phyloP scores from a whole-genome alignment of 2,329 filamentous ascomycete genomes.

The Pestalotiopsis sp. region DNA sequence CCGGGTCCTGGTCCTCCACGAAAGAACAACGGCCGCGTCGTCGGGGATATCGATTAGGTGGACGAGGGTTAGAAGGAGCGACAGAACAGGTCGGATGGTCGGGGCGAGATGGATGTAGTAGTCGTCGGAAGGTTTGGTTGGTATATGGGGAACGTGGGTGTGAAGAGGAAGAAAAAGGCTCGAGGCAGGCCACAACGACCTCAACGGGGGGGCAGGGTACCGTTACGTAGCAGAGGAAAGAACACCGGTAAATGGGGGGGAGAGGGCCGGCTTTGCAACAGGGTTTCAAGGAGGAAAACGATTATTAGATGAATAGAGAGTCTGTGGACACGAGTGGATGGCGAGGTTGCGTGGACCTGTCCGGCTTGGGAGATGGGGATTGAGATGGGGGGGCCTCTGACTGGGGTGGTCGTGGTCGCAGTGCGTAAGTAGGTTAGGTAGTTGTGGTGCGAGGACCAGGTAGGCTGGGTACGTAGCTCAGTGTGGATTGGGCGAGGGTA shows the following conservation, averaged over 20 bases:
- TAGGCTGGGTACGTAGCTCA: no score
- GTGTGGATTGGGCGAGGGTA: no score
- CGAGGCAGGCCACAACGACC: conserved; percentile 2
- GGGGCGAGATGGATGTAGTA: background rate
- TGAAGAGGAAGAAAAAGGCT: background rate
- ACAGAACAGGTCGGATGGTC: conserved; percentile 1
- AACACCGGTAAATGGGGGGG: conserved; percentile 5
- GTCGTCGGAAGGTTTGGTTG: conserved; percentile 3
- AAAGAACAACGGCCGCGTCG: background rate
- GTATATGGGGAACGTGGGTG: conserved; percentile 6
- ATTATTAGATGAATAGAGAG: conserved; percentile 10
- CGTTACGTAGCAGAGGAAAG: conserved; percentile 11
- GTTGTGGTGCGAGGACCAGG: background rate
- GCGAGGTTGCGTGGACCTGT: conserved; percentile 14
- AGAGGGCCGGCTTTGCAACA: background rate
- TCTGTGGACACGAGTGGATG: conserved; percentile 10
- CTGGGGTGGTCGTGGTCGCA: background rate
- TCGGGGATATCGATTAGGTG: background rate
- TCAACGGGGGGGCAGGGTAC: conserved; percentile 7
- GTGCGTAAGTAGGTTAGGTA: background rate
- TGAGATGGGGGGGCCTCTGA: background rate
- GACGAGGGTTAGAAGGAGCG: background rate
- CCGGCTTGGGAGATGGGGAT: conserved; percentile 4
- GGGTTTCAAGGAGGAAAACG: conserved; percentile 15
- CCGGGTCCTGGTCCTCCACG: background rate